Conservation (phyloP, 2,329 filamentous ascomycete genomes). For the Trichoderma gracile region DNA sequence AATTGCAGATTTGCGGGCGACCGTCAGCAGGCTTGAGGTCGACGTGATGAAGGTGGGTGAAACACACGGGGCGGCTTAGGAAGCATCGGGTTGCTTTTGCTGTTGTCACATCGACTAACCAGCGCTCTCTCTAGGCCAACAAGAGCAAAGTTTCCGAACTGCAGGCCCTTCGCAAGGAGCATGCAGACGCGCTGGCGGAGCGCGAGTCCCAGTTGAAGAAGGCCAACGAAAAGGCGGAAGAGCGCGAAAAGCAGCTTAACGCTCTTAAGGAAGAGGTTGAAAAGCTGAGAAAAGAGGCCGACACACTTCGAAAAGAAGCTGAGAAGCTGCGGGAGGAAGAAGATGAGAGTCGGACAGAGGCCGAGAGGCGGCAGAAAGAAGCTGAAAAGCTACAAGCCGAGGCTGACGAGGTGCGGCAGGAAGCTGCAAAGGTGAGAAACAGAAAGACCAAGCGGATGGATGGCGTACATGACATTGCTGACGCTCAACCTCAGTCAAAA, state of each 20-base stretch:
- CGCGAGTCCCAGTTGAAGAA: conserved; percentile 38
- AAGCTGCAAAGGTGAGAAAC: conserved; percentile 33
- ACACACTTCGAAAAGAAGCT: conserved; percentile 31
- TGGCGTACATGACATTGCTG: neutral
- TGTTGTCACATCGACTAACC: neutral
- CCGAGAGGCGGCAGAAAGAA: conserved; percentile 34
- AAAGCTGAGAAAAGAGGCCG: conserved; percentile 30
- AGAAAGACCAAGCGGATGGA: neutral
- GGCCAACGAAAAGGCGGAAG: conserved; percentile 31
- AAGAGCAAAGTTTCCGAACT: conserved; percentile 63
- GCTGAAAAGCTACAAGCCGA: conserved; percentile 30
- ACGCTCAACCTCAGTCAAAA: conserved; percentile 35
- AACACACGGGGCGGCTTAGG: neutral
- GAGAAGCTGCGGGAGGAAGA: conserved; percentile 3
- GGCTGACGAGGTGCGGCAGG: conserved; percentile 31
- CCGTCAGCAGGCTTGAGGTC: conserved; percentile 61
- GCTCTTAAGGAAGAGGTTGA: conserved; percentile 30
- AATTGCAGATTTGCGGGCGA: conserved; percentile 61
- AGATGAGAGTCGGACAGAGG: conserved; percentile 4
- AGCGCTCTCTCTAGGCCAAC: conserved; percentile 47
- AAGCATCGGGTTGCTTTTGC: too few species aligned
- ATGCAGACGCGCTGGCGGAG: conserved; percentile 40
- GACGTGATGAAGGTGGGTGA: conserved; percentile 58
- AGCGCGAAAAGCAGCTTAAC: conserved; percentile 35
- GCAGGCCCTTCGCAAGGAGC: conserved; percentile 50